Evolutionary conservation across 2,329 filamentous ascomycete genomes (phyloP).

Genomic region (Aspergillus sclerotialis): DNA sequence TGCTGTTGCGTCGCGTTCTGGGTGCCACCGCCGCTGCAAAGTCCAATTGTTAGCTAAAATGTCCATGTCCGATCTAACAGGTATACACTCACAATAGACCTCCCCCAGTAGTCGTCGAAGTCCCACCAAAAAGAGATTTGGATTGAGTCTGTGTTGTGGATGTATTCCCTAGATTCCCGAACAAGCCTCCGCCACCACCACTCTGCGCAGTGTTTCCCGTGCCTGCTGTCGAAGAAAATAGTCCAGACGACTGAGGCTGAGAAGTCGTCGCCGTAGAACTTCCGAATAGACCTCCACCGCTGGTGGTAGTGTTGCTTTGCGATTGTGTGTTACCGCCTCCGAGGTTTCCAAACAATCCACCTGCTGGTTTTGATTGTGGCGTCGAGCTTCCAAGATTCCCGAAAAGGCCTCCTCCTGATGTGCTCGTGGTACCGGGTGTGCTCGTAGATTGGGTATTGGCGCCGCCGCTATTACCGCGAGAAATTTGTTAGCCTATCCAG

Average conservation of each 20-base stretch:
- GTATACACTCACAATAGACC: conserved; percentile 28
- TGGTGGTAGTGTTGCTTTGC: conserved; percentile 16
- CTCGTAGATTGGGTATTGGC: conserved; percentile 20
- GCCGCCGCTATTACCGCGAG: conserved; percentile 16
- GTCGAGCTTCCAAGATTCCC: conserved; percentile 19
- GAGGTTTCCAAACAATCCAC: conserved; percentile 24
- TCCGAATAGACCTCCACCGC: conserved; percentile 25
- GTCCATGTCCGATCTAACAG: not conserved
- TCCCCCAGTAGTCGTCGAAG: conserved; percentile 19
- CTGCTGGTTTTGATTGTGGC: conserved; percentile 25
- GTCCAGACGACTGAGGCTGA: conserved; percentile 22
- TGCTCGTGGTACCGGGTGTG: conserved; percentile 19
- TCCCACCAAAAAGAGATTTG: conserved; percentile 28
- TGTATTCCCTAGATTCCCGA: conserved; percentile 20
- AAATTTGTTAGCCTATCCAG: conserved; percentile 11
- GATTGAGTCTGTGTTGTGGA: conserved; percentile 26
- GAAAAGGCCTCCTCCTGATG: conserved; percentile 25
- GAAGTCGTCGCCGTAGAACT: conserved; percentile 18
- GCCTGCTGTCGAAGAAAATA: conserved; percentile 14
- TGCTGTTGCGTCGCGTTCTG: conserved; percentile 21
- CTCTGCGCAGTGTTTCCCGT: conserved; percentile 14
- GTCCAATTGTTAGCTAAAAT: not conserved
- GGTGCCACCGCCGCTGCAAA: conserved; percentile 14
- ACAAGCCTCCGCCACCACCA: conserved; percentile 22
- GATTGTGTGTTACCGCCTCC: conserved; percentile 19